phyloP scores from a whole-genome alignment of 1,139 yeast genomes.

The Geotrichum macrosporum region DNA sequence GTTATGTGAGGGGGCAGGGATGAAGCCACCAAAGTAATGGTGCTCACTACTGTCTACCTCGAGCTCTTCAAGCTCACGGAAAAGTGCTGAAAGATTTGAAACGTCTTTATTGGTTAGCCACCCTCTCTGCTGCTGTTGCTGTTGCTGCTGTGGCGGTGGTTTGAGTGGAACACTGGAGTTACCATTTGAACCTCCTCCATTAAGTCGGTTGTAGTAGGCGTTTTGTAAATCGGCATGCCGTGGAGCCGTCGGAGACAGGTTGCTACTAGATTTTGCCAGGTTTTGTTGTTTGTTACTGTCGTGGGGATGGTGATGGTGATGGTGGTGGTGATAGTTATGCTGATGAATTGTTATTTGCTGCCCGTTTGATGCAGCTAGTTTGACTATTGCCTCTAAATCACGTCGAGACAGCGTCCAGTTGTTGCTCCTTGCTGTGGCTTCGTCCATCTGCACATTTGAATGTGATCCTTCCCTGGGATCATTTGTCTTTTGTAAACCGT shows the following conservation, averaged over 20 bases:
- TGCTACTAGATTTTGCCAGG: neutral
- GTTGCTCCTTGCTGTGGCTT: neutral
- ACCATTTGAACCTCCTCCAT: too few relatives aligned
- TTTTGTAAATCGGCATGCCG: too few relatives aligned
- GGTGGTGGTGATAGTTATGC: constrained; percentile 60
- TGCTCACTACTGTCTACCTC: constrained; percentile 17
- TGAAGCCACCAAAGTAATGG: constrained; percentile 6
- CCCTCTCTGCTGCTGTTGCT: too few relatives aligned
- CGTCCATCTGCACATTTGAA: neutral
- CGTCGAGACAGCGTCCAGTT: neutral
- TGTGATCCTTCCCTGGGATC: too few relatives aligned
- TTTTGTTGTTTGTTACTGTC: too few relatives aligned
- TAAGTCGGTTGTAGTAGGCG: neutral
- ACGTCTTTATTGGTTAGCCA: constrained; percentile 17
- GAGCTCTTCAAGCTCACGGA: constrained; percentile 17
- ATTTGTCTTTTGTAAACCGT: neutral
- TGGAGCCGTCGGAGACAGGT: constrained; percentile 6
- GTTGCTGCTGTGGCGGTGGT: too few relatives aligned
- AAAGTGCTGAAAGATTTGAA: constrained; percentile 13
- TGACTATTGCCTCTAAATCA: constrained; percentile 31
- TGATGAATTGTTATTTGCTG: constrained; percentile 73
- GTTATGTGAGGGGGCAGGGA: neutral
- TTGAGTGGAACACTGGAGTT: too few relatives aligned
- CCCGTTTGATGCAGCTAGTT: constrained; percentile 57
- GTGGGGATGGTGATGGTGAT: constrained; percentile 22